Evolutionary conservation across 2,329 filamentous ascomycete genomes (phyloP), one percentile per base, ranked within the genome.

Genomic region (Calonectria montana): DNA sequence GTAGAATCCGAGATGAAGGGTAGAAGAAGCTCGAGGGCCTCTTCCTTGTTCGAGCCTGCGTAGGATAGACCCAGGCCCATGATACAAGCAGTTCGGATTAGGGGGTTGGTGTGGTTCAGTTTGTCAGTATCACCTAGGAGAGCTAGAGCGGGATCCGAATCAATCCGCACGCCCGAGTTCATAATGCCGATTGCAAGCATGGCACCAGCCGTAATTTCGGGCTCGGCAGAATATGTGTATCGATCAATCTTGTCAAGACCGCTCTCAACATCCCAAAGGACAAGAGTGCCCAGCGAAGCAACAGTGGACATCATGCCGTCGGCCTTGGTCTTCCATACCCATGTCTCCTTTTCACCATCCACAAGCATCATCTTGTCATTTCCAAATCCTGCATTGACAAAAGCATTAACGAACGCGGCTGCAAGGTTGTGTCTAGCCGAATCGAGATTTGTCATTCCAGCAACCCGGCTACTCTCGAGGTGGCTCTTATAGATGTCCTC

Each of bases 401-500:
- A 98, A 0, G 94, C 94, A 81, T 99, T 99, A 75, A 99, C 97
- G 77, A 99, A 98, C 4, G 93, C 95, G 66, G 96, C 97, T 4
- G 97, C 96, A 72, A 99, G 89, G 80, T 99, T 99, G 87, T 99
- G 96, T 78, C 95, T 91, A 35, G 96, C 96, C 12, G 97, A 99
- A 82, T 99, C 97, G 57, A 97, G 91, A 81, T 98, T 98, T 13
- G 96, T 98, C 85, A 98, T 91, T 41, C 95, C 96, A 27, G 95
- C 94, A 65, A 97, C 97, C 73, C 97, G 91, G 79, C 93, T 97
- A 86, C 94, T 98, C 85, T 99, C 97, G 6, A 99, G 90, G 84
- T 99, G 97, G 81, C 95, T 98, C 88, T 99, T 99, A 90, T 99
- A 99, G 79, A 99, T 99, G 80, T 99, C 97, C 82, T 99, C 97